Evolutionary conservation across 2,329 filamentous ascomycete species (phyloP).

Genomic region (Penicillium sp.): DNA sequence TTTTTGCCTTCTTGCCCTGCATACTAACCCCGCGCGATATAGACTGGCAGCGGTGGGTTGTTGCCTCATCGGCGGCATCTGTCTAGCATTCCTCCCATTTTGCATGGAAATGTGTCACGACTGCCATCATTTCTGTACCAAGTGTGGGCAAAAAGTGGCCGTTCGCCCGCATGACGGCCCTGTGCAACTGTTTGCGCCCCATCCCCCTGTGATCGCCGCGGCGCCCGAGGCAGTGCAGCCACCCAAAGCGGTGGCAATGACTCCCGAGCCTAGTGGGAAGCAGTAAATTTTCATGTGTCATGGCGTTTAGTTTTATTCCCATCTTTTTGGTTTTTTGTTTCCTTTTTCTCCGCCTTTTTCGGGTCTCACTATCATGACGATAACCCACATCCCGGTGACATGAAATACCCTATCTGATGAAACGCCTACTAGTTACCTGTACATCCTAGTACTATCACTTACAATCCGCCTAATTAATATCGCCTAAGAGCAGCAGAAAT

Average conservation of each 20-base stretch:
- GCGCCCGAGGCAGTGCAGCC: constrained; percentile 10
- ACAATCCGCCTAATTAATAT: too few species aligned
- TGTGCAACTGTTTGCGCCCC: constrained; percentile 7
- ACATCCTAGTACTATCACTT: too few species aligned
- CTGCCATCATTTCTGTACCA: constrained; percentile 18
- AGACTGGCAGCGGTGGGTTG: constrained; percentile 18
- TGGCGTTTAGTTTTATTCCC: not conserved
- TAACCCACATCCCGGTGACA: too few species aligned
- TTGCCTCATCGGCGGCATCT: constrained; percentile 20
- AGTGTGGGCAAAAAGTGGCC: constrained; percentile 12
- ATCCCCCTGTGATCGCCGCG: constrained; percentile 6
- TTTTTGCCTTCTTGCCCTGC: not conserved
- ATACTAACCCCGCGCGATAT: not conserved
- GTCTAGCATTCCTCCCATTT: constrained; percentile 18
- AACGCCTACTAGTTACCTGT: too few species aligned
- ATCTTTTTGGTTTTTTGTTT: not conserved
- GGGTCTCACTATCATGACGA: too few species aligned
- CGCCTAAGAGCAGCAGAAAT: too few species aligned
- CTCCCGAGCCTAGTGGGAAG: constrained; percentile 9
- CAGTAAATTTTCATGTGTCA: not conserved
- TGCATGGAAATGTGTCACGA: constrained; percentile 25
- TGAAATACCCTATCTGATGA: too few species aligned
- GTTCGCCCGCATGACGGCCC: constrained; percentile 10
- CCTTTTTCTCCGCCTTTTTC: not conserved
- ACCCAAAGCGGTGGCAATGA: constrained; percentile 10